Base-by-base conservation (phyloP, 306 rosid species). In the Rosa lucieae region DNA sequence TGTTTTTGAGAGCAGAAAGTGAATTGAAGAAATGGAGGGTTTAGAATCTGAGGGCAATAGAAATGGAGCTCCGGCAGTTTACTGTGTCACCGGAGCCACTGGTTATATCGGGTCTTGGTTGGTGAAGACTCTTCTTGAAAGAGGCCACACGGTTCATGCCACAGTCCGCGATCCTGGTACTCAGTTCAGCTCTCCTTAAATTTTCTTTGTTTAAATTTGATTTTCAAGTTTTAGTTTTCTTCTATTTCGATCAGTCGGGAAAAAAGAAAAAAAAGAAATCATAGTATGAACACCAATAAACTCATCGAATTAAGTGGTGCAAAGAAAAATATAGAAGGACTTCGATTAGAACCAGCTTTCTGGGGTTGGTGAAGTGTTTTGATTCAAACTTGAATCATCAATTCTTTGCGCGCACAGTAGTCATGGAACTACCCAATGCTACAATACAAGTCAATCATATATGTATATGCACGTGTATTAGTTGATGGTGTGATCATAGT, bases 101-200 rank as follows among this genome's bases (percentile, higher is more conserved):
- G 95, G 98, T 10, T 93, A 85, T 70, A 87, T 87, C 37, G 97
- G 92, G 15, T 91, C 95, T 44, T 93, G 91, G 90, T 75, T 93
- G 66, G 93, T 93, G 20, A 86, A 88, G 79, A 62, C 89, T 84
- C 97, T 93, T 55, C 97, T 93, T 78, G 72, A 87, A 72, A 82
- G 75, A 78, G 97, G 98, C n/a, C 83, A 42, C 88, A 82, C 6
- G 0, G 92, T 91, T 82, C 98, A 89, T 84, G 98, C 95, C 80
- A 91, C 98, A 12, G 82, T 88, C 11, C 90, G 95, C 72, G 85
- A 90, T 83, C 97, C 95, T 77, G 92, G 97, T 91, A 65, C 44
- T 26, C 70, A 66, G 9, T 66, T 66, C 70, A 21, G 6, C 61
- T 70, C 70, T 47, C 14, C 29, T 72, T 32, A 2, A 32, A 32